phyloP scores from a whole-genome alignment of 2,329 filamentous ascomycete species.

The Alternaria alternata region DNA sequence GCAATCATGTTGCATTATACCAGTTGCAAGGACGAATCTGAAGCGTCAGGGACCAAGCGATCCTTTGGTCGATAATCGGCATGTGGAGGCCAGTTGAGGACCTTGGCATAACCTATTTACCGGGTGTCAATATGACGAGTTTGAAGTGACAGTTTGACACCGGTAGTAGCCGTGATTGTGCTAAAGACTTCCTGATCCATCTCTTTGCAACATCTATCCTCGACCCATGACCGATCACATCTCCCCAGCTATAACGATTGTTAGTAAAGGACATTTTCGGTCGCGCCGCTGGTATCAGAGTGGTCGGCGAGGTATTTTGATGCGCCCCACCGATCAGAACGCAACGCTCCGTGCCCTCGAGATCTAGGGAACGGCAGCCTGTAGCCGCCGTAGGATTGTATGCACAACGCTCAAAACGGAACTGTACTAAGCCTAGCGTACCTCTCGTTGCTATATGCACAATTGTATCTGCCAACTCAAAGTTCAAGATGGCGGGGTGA shows the following conservation, averaged over 20 bases:
- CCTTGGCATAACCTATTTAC: background rate
- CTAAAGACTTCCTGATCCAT: background rate
- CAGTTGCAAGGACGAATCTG: background rate
- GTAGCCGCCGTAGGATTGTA: slow-evolving; percentile 7
- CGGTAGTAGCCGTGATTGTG: background rate
- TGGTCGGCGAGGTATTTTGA: slow-evolving; percentile 6
- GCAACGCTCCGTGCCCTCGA: slow-evolving; percentile 6
- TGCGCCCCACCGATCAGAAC: slow-evolving; percentile 10
- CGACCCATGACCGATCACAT: slow-evolving; percentile 1
- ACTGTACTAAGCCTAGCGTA: slow-evolving; percentile 11
- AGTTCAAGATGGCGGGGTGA: background rate
- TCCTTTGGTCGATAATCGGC: background rate
- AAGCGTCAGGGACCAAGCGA: background rate
- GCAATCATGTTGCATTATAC: background rate
- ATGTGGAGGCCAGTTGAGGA: background rate
- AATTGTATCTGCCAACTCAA: background rate
- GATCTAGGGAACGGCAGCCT: slow-evolving; percentile 8
- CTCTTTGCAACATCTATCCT: background rate
- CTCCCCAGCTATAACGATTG: background rate
- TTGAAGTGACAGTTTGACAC: slow-evolving; percentile 2
- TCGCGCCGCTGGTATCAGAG: slow-evolving; percentile 4
- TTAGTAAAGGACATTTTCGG: slow-evolving; percentile 2
- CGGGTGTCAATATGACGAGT: background rate
- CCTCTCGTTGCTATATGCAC: background rate
- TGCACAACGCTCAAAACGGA: slow-evolving; percentile 18